These are phyloP conservation scores for Saccharomyces hybrid DNA, from an alignment of 1,139 yeast species.

Conservation along the genomic window DNA sequence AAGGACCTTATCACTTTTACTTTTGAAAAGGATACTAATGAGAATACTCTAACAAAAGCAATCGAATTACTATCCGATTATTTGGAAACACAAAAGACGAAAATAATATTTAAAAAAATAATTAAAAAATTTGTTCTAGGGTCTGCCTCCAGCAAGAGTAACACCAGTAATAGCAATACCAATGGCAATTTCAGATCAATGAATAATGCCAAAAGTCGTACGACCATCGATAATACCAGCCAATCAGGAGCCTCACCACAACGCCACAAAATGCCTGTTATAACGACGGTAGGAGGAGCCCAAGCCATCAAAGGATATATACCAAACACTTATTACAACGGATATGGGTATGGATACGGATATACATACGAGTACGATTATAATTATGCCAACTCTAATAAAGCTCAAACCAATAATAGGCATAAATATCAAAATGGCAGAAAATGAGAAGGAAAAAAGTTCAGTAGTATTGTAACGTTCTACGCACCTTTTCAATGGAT, in stretches of 20 bases:
- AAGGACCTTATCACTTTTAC: conserved; percentile 13
- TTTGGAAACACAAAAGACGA: conserved; percentile 3
- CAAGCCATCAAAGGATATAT: conserved; percentile 1
- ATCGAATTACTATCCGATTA: conserved; percentile 11
- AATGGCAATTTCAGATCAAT: not conserved
- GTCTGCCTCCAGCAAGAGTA: not conserved
- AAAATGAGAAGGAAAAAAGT: not conserved
- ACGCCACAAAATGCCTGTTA: not conserved
- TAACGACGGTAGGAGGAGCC: not conserved
- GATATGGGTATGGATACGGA: conserved; percentile 6
- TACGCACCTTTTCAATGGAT: not conserved
- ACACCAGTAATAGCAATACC: not conserved
- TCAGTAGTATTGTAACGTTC: not conserved
- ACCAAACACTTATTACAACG: conserved; percentile 3
- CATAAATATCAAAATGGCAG: not conserved
- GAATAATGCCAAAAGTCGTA: not conserved
- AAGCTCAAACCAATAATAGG: not conserved
- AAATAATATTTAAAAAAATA: not conserved
- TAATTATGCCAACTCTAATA: conserved; percentile 1
- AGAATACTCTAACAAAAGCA: conserved; percentile 9
- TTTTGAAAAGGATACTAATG: conserved; percentile 11
- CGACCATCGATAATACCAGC: not conserved
- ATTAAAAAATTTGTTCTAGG: not conserved
- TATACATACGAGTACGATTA: conserved; percentile 3
- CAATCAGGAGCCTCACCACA: not conserved